Base-by-base conservation (phyloP, 2,329 filamentous ascomycete genomes). In the Colletotrichum costaricense region DNA sequence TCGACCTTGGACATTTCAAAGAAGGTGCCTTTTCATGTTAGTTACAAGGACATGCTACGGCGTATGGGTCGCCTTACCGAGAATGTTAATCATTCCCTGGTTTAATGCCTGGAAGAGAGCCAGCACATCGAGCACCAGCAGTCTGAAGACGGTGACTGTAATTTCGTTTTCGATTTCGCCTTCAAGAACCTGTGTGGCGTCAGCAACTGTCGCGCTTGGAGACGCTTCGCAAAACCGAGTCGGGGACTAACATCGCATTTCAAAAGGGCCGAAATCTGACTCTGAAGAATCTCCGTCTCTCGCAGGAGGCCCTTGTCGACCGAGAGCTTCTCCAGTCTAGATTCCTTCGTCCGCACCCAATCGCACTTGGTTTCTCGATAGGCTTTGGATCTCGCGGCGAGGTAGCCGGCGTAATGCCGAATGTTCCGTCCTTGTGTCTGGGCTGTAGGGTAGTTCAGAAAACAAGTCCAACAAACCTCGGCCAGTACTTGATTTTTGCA, bases 1-100 rank as follows among this genome's bases (percentile, higher is more conserved):
- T 99, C 97, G 30, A 94, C 89, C 79, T 94, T 94, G 63, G 97
- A 98, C 93, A 99, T 96, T 85, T 99, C 97, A 79, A 99, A 99
- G 83, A 98, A 99, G 83, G 97, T 94, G 78, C 97, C 95, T 97
- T 75, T 38, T 28, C 46, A 67, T 72, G 73, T 75, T 33, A 69
- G 60, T 22, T 24, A 26, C 46, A 56, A 6, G 16, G 2, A 57
- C 30, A 42, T 49, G 69, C 69, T 6, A 28, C 42, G 26, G 3
- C 74, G 72, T 74, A 74, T 74, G 72, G 16, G 2, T 57, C 55
- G 65, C 80, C 91, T 76, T 86, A 97, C 96, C 95, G 70, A 99
- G 86, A 73, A 99, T 95, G 82, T 97, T 98, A 84, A 99, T 99
- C 80, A 98, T 94, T 62, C 94, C 97, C 84, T 98, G 95, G 80